Evolutionary conservation across 768 basidiomycete genomes (phyloP), one percentile per base, ranked within the genome.

Genomic region (Xerocomellus intermedius): DNA sequence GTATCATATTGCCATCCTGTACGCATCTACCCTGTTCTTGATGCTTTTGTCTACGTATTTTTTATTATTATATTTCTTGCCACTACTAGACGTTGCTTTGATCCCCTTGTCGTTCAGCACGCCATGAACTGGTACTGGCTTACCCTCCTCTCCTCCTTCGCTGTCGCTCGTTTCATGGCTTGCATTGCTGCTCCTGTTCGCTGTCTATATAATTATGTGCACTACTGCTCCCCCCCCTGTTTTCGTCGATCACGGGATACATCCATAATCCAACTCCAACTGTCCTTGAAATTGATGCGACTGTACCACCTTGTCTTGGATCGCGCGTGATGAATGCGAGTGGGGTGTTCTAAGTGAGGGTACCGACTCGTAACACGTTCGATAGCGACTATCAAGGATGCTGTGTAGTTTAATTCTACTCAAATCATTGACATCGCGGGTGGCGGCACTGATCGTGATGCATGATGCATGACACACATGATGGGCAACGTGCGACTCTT

Each of bases 41-140:
- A 47, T 53, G 45, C 38, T 57, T 64, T 54, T 22, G 12, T 60
- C 55, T 59, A 43, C 48, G 45, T 62, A 46, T 54, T 50, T 64
- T 61, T 54, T 48, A 42, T 47, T 52, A 19, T 50, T 28, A 19
- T 22, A 19, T 49, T 37, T 61, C 42, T 50, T 62, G 56, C 26
- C 26, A 19, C 48, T 26, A 38, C 49, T 54, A 38, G 45, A 47
- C 36, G 7, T 42, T 49, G 48, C 24, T 54, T 54, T 50, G 44
- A 47, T 57, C n/a, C 16, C 38, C 35, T 49, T 49, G 55, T 56
- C 43, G 44, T 46, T 21, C 28, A 38, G 48, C 49, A 37, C 17
- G 54, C 54, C 59, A 58, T 61, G 57, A 52, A 54, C 14, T 43
- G 57, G 55, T 55, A 59, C 57, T 22, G 63, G 57, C 47, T 32